A percentile compares a stretch with the other conserved stretches of the same genome.
Conservation (phyloP, 2,329 filamentous ascomycete species). For the Pestalotiopsis sp. region DNA sequence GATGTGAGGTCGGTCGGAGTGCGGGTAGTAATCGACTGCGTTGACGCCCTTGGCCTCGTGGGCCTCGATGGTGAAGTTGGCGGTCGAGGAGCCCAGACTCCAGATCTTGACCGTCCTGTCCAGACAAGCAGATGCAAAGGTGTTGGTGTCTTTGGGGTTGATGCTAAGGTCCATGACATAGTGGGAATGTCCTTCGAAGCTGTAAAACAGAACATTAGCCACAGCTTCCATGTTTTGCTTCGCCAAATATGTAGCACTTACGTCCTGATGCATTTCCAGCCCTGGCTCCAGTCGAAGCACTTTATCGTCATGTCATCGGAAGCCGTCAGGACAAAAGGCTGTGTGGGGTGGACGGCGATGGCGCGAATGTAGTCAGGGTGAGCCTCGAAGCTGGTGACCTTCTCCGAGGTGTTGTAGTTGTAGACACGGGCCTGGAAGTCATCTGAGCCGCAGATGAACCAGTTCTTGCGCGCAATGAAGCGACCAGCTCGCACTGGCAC, state of each 20-base stretch:
- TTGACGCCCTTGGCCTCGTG: slow-evolving; percentile 98
- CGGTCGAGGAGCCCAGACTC: slow-evolving; percentile 89
- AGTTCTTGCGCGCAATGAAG: slow-evolving; percentile 97
- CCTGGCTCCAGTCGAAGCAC: slow-evolving; percentile 98
- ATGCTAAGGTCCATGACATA: slow-evolving; percentile 97
- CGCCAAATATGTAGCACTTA: slow-evolving; percentile 49
- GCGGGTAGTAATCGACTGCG: slow-evolving; percentile 87
- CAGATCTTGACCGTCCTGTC: slow-evolving; percentile 98
- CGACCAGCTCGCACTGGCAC: slow-evolving; percentile 95
- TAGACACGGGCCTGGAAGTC: slow-evolving; percentile 89
- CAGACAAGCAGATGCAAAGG: slow-evolving; percentile 88
- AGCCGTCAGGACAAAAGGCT: slow-evolving; percentile 93
- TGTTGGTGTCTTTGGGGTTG: slow-evolving; percentile 97
- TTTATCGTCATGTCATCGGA: slow-evolving; percentile 99
- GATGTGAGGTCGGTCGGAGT: slow-evolving; percentile 80
- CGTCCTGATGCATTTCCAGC: slow-evolving; percentile 96
- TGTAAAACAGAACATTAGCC: neutral
- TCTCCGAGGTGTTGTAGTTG: slow-evolving; percentile 99
- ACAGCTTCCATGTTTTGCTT: neutral
- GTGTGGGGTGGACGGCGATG: slow-evolving; percentile 92
- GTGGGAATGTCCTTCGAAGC: slow-evolving; percentile 82
- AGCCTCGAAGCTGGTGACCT: slow-evolving; percentile 95
- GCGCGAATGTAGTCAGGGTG: slow-evolving; percentile 98
- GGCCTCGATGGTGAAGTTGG: slow-evolving; percentile 95
- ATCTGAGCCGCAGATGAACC: slow-evolving; percentile 94